Conservation (phyloP, 2,329 filamentous ascomycete species). For the Scedosporium boydii region DNA sequence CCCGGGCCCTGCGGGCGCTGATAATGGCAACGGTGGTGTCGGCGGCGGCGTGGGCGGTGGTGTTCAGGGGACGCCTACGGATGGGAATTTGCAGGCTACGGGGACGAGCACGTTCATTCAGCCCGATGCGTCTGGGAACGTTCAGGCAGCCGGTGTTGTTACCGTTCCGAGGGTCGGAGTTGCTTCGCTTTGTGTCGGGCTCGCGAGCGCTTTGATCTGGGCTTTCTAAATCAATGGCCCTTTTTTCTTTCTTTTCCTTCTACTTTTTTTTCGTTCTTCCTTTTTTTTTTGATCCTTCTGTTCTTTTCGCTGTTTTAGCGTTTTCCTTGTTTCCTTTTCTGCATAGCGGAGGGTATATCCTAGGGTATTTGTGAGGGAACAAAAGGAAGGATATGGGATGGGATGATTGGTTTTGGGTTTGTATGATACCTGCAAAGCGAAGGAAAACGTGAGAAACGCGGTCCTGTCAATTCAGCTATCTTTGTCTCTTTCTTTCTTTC, state of each 20-base stretch:
- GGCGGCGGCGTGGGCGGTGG: neutral
- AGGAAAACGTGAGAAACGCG: neutral
- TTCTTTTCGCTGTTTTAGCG: neutral
- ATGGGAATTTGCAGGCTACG: neutral
- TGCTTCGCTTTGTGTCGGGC: neutral
- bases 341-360: neutral
- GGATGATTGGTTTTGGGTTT: neutral
- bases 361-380: neutral
- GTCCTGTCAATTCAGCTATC: neutral
- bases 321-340: neutral
- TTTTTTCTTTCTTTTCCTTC: neutral
- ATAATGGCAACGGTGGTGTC: neutral
- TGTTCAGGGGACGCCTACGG: neutral
- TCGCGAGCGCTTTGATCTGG: neutral
- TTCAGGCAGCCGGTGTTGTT: neutral
- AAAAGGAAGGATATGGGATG: neutral
- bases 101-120: neutral
- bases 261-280: neutral
- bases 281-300: neutral
- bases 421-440: neutral
- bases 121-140: neutral
- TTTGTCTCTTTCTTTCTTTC: neutral
- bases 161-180: neutral
- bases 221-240: neutral
- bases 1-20: constrained; percentile 11